phyloP scores from a whole-genome alignment of 1,284 basidiomycete genomes.

The Ganoderma sp. region DNA sequence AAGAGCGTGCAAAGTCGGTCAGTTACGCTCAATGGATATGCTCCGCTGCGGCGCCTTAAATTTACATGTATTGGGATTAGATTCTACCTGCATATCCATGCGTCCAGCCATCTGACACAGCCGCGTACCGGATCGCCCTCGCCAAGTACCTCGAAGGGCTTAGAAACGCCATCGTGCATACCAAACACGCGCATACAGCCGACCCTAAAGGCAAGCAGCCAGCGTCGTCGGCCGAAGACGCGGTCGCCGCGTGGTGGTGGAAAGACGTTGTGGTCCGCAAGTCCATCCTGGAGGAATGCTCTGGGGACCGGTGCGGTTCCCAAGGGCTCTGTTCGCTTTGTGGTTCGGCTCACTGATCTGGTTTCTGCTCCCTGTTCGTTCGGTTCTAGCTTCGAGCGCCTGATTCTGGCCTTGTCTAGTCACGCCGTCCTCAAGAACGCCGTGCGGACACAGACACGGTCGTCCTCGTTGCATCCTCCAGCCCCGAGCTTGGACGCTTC shows the following conservation, averaged over 20 bases:
- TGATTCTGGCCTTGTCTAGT: slow-evolving; percentile 56
- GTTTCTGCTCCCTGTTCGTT: background rate
- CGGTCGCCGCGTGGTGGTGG: slow-evolving; percentile 53
- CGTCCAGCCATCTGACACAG: slow-evolving; percentile 52
- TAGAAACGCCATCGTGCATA: slow-evolving; percentile 45
- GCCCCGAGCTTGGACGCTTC: slow-evolving; percentile 3
- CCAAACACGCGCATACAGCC: slow-evolving; percentile 29
- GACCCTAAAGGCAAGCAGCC: slow-evolving; percentile 24
- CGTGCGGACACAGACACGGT: slow-evolving; percentile 11
- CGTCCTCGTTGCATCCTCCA: slow-evolving; percentile 19
- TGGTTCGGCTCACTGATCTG: background rate
- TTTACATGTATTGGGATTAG: slow-evolving; percentile 34
- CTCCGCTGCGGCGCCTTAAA: background rate
- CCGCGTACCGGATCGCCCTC: slow-evolving; percentile 55
- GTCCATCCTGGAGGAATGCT: slow-evolving; percentile 58
- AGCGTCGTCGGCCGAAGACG: slow-evolving; percentile 14
- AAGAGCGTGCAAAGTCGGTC: slow-evolving; percentile 44
- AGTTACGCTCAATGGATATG: slow-evolving; percentile 12
- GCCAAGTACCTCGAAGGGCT: slow-evolving; percentile 56
- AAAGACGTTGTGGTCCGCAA: slow-evolving; percentile 58
- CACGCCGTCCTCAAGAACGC: slow-evolving; percentile 49
- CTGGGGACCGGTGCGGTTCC: slow-evolving; percentile 51
- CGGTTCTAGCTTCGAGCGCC: slow-evolving; percentile 51
- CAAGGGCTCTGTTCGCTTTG: background rate
- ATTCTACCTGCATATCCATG: slow-evolving; percentile 57